phyloP scores from a whole-genome alignment of 169 alveolate genomes.

The Plasmodium knowlesi region DNA sequence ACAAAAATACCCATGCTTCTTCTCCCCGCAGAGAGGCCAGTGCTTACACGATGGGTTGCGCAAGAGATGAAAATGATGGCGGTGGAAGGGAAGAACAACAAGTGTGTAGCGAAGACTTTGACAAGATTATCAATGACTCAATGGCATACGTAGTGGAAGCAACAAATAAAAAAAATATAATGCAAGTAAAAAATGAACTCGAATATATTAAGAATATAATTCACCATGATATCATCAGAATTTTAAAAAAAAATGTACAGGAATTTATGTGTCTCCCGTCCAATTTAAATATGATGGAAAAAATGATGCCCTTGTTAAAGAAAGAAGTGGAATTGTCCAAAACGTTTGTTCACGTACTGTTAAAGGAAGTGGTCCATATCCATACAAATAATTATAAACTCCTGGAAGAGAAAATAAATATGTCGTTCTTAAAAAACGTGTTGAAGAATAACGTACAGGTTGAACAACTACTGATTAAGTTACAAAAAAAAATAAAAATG shows the following conservation, averaged over 20 bases:
- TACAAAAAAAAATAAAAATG: constrained; percentile 42
- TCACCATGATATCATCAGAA: constrained; percentile 61
- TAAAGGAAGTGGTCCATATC: constrained; percentile 17
- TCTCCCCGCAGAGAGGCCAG: background rate
- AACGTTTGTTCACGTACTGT: constrained; percentile 16
- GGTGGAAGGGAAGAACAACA: background rate
- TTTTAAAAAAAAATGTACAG: constrained; percentile 29
- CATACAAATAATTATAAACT: constrained; percentile 17
- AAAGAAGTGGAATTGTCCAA: constrained; percentile 36
- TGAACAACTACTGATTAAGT: constrained; percentile 59
- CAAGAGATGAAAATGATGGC: background rate
- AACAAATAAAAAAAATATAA: constrained; percentile 14
- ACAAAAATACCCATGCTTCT: background rate
- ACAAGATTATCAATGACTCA: constrained; percentile 15
- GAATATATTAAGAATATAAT: constrained; percentile 48
- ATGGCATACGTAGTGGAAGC: constrained; percentile 44
- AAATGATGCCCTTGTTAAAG: constrained; percentile 40
- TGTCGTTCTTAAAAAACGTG: constrained; percentile 32
- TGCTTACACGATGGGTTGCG: background rate
- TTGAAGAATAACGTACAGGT: constrained; percentile 37
- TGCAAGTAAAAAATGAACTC: constrained; percentile 39
- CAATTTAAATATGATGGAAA: constrained; percentile 54
- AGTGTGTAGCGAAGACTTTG: constrained; percentile 23
- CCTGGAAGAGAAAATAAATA: constrained; percentile 45
- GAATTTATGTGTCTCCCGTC: constrained; percentile 74